Evolutionary conservation across 2,329 filamentous ascomycete genomes (phyloP).

Genomic region (Xylariaceae sp.): DNA sequence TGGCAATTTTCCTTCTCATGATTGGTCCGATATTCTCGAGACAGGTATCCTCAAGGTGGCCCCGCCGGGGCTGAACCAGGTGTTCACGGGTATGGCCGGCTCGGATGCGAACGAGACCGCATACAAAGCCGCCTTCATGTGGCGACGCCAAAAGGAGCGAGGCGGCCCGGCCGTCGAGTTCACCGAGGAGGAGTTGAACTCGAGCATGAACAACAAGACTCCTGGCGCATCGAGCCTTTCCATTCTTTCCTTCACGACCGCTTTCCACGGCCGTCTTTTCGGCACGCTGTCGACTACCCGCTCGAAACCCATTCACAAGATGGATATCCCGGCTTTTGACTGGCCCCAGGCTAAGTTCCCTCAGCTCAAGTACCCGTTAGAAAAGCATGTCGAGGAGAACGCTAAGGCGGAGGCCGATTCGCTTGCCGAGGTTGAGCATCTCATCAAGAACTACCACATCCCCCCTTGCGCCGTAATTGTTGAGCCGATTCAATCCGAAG

Average conservation of each 20-base stretch:
- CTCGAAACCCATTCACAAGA: slow-evolving; percentile 90
- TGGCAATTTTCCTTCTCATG: slow-evolving; percentile 83
- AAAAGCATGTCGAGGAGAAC: slow-evolving; percentile 75
- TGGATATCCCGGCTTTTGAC: slow-evolving; percentile 92
- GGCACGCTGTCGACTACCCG: slow-evolving; percentile 83
- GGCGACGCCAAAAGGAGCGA: slow-evolving; percentile 74
- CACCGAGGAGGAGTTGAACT: slow-evolving; percentile 68
- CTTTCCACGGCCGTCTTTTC: slow-evolving; percentile 87
- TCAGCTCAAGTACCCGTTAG: slow-evolving; percentile 77
- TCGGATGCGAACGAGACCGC: slow-evolving; percentile 93
- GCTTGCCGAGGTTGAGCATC: slow-evolving; percentile 75
- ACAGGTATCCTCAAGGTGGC: slow-evolving; percentile 77
- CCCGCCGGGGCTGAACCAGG: slow-evolving; percentile 77
- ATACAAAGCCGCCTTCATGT: slow-evolving; percentile 96
- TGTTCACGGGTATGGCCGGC: slow-evolving; percentile 85
- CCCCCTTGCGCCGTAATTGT: slow-evolving; percentile 79
- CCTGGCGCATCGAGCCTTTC: slow-evolving; percentile 76
- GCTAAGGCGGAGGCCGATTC: slow-evolving; percentile 74
- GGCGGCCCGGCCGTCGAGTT: slow-evolving; percentile 76
- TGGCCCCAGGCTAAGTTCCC: slow-evolving; percentile 92
- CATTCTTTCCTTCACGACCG: slow-evolving; percentile 83
- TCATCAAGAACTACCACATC: slow-evolving; percentile 73
- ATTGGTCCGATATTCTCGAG: slow-evolving; percentile 77
- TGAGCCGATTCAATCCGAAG: slow-evolving; percentile 90
- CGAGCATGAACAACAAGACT: slow-evolving; percentile 73